Conservation (phyloP, 2,329 filamentous ascomycete genomes). For the Fusarium stilboides region DNA sequence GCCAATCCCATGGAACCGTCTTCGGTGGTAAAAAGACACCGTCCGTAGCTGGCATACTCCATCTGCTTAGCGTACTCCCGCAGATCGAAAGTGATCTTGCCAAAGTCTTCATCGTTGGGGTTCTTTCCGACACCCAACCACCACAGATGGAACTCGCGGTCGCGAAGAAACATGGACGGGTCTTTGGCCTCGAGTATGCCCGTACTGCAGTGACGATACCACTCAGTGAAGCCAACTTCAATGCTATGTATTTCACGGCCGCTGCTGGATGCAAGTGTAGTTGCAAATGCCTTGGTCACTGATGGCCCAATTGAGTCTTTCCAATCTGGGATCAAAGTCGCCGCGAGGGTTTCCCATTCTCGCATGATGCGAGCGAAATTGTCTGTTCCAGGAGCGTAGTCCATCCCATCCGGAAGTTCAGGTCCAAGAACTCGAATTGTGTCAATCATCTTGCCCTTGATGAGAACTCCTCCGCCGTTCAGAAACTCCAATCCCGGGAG, state of each 20-base stretch:
- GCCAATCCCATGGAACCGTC: conserved; percentile 19
- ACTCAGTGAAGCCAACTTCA: not conserved
- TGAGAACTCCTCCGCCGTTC: not conserved
- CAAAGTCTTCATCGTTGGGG: rapidly evolving
- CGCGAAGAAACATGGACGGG: conserved; percentile 5
- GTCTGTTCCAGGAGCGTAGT: not conserved
- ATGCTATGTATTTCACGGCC: rapidly evolving
- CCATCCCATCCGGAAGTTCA: not conserved
- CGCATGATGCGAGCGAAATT: not conserved
- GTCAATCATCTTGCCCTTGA: conserved; percentile 23
- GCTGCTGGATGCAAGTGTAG: not conserved
- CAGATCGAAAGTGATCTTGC: not conserved
- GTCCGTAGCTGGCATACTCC: conserved; percentile 10
- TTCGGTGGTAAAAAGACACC: conserved; percentile 20
- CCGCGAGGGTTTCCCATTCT: conserved; percentile 8
- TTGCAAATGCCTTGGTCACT: not conserved
- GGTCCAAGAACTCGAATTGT: not conserved
- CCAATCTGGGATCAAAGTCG: conserved; percentile 4
- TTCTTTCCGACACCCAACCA: not conserved
- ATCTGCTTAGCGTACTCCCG: not conserved
- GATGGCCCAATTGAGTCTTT: not conserved
- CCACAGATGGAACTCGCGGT: conserved; percentile 31
- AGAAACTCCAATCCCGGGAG: not conserved
- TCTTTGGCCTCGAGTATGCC: conserved; percentile 1
- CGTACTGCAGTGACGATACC: conserved; percentile 30